Base-by-base conservation (phyloP, 2,329 filamentous ascomycete species). In the Tolypocladium amazonense region DNA sequence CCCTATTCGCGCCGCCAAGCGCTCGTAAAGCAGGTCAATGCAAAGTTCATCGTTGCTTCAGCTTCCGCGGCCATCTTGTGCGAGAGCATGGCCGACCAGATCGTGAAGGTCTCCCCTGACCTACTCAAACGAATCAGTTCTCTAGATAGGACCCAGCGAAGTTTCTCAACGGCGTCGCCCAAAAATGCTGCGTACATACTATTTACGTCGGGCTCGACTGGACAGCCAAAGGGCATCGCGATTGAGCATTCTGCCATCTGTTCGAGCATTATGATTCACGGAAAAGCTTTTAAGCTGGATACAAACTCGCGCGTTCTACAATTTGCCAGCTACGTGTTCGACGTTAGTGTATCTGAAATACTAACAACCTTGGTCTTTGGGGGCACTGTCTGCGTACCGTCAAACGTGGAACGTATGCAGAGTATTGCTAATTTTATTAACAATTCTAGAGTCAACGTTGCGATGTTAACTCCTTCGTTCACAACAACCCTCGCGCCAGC, bases 251-350 rank as follows among this genome's bases (percentile, higher is more conserved):
- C 71, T 0, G 77, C 81, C 2, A 74, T 86, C 11, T 79, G 80
- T 1, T 81, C 81, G 0, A 76, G 78, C 4, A 77, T 79, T 25
- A 61, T 78, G 2, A 75, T 75, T 0, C 78, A 84, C 64, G 79
- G 75, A 0, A 72, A 74, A 2, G 72, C 75, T 0, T 71, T 84
- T 11, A 70, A 75, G 1, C 81, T 82, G 58, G 75, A 72, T 45
- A 69, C 66, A 9, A 69, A 67, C 1, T 81, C 82, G 8, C 76
- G 86, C 3, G 77, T 84, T 6, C 61, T 84, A 53, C 79, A 81
- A 59, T 80, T 80, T 59, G 77, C 78, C 4, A 75, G 75, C 8
- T 80, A 78, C 62, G 77, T 76, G 0, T 83, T 82, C 55, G 80
- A 84, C 60, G 75, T 75, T 1, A 76, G 74, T 47, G 67, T 83